A percentile compares a stretch with the other conserved stretches of the same genome.
Evolutionary conservation across 106 monocot genomes (phyloP).

Genomic region (Dactylorhiza incarnata): DNA sequence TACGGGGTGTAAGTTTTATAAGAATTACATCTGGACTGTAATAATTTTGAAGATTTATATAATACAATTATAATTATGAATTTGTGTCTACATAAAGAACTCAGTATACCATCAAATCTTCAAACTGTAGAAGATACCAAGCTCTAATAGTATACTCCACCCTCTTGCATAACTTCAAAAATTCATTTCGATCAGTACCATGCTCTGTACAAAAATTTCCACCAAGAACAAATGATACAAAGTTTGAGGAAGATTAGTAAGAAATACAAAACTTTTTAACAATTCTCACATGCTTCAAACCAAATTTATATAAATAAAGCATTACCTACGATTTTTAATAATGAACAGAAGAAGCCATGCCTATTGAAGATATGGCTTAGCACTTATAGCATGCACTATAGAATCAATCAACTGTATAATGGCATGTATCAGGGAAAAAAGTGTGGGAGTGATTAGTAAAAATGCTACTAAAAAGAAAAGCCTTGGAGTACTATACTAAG

Average conservation of each 20-base stretch:
- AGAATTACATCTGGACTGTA: background rate
- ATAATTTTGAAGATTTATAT: background rate
- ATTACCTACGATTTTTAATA: background rate
- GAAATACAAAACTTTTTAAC: background rate
- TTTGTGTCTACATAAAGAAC: background rate
- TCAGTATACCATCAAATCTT: slow-evolving; percentile 55
- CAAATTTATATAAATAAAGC: slow-evolving; percentile 1
- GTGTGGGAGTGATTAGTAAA: background rate
- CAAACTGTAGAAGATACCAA: slow-evolving; percentile 78
- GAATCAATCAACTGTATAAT: background rate
- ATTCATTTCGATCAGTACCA: slow-evolving; percentile 44
- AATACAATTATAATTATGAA: background rate
- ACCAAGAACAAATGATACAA: background rate
- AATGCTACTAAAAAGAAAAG: background rate
- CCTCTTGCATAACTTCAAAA: slow-evolving; percentile 70
- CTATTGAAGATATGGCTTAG: background rate
- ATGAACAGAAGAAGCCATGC: background rate
- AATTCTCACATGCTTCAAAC: background rate
- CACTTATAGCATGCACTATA: background rate
- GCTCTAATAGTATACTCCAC: slow-evolving; percentile 67
- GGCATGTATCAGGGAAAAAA: background rate
- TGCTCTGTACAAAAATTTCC: slow-evolving; percentile 28
- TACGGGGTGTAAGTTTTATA: background rate
- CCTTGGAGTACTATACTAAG: background rate
- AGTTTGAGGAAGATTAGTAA: background rate